Evolutionary conservation across 495 filamentous ascomycete genomes (phyloP), one percentile per base, ranked within the genome.

Genomic region (Annulohypoxylon bovei): DNA sequence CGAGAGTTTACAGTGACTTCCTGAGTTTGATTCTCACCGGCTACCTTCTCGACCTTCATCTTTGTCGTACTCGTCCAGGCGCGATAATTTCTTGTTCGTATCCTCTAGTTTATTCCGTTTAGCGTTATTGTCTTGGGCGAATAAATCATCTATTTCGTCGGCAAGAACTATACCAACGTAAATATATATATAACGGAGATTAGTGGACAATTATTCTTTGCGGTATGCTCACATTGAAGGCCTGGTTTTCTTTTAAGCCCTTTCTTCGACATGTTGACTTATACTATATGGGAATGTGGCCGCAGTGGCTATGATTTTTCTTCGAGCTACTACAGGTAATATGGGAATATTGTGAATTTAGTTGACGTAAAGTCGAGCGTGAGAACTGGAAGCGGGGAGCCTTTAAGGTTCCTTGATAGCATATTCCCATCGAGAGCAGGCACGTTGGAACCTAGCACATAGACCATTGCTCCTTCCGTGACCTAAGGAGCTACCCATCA

Each of bases 21-120:
- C 6, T 20, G 3, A 16, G 28, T 18, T 25, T 25, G 37, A 6
- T 65, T 20, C 75, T 66, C 33, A 81, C 80, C 74, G 69, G 57
- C 73, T 79, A 46, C 74, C 67, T 30, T 67, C 70, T 28, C 78
- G 71, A 6, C 81, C 80, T 18, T 64, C 71, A 49, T 82, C 80
- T 58, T 79, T 76, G 4, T 79, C 74, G 5, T 79, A 77, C 58
- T 81, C 81, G 53, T 79, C 77, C 3, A 75, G 68, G 49, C 71
- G 75, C 6, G 71, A 65, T 28, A 76, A 50, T 28, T 39, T 62
- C 37, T 72, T 74, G 28, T 14, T 32, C 54, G 65, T 63, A 22
- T 53, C 28, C 16, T 67, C 62, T 22, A 35, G 9, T 12, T 64
- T 72, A 5, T 28, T 58, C 27, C 37, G 54, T 23, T 67, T 50